Conservation (phyloP, 1,139 yeast genomes). For the Debaryomyces psychrophilus region DNA sequence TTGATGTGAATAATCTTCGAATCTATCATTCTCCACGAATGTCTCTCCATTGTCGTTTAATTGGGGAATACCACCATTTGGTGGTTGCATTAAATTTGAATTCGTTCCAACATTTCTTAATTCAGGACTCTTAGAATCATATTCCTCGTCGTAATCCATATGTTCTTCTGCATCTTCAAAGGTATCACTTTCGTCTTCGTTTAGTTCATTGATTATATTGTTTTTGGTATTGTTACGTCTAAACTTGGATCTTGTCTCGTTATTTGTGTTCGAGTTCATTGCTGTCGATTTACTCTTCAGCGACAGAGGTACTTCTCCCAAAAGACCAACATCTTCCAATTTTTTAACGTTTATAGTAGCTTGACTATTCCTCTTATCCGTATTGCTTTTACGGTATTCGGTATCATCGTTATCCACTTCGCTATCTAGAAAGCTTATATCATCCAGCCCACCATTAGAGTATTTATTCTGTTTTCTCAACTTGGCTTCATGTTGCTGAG, state of each 20-base stretch:
- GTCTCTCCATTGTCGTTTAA: background rate
- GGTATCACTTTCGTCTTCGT: conserved; percentile 12
- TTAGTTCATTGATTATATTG: conserved; percentile 1
- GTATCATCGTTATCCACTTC: conserved; percentile 18
- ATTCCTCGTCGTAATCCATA: conserved; percentile 8
- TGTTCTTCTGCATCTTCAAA: conserved; percentile 12
- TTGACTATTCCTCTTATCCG: conserved; percentile 24
- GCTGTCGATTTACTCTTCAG: conserved; percentile 5
- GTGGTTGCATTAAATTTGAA: background rate
- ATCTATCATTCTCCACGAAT: background rate
- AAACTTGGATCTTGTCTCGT: conserved; percentile 8
- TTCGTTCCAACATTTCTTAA: background rate
- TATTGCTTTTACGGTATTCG: conserved; percentile 13
- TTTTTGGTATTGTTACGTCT: conserved; percentile 12
- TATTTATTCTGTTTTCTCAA: conserved; percentile 25
- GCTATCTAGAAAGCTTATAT: conserved; percentile 19
- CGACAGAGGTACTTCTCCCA: conserved; percentile 44
- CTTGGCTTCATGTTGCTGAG: conserved; percentile 48
- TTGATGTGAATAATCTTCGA: background rate
- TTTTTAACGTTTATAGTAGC: conserved; percentile 31
- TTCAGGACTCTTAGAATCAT: background rate
- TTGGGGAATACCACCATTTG: background rate
- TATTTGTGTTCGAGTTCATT: conserved; percentile 5
- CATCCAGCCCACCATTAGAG: conserved; percentile 19
- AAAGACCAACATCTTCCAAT: conserved; percentile 38